Conservation (phyloP, 495 filamentous ascomycete genomes). For the Lepraria neglecta region DNA sequence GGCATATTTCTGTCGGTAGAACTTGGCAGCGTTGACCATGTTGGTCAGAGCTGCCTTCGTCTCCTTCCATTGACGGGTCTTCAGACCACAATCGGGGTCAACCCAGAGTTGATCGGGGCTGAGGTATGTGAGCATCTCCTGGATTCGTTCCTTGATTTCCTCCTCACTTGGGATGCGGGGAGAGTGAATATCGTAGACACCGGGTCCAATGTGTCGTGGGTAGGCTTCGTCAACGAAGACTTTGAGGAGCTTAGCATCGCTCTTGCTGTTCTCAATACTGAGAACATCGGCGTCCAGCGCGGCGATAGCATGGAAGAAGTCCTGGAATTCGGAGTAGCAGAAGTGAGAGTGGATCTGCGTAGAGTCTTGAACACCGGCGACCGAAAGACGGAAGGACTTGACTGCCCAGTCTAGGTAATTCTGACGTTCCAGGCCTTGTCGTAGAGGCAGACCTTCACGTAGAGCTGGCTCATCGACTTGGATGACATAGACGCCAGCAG, state of each 20-base stretch:
- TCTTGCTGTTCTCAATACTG: constrained; percentile 99
- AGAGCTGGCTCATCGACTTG: constrained; percentile 99
- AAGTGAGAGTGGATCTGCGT: constrained; percentile 99
- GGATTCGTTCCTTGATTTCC: constrained; percentile 94
- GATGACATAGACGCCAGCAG: constrained; percentile 92
- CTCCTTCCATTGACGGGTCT: constrained; percentile 96
- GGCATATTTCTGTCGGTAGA: constrained; percentile 81
- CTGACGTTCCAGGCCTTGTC: constrained; percentile 82
- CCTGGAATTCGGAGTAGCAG: constrained; percentile 99
- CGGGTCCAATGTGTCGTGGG: constrained; percentile 94
- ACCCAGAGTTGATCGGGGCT: constrained; percentile 95
- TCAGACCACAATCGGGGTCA: constrained; percentile 97
- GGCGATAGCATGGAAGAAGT: constrained; percentile 99
- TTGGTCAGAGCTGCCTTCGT: constrained; percentile 86
- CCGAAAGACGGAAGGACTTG: constrained; percentile 90
- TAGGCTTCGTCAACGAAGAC: constrained; percentile 97
- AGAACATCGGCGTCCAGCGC: constrained; percentile 97
- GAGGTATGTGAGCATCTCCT: constrained; percentile 94
- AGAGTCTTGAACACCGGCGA: constrained; percentile 79
- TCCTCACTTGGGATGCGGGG: constrained; percentile 90
- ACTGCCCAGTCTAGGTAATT: constrained; percentile 96
- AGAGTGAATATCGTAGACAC: constrained; percentile 99
- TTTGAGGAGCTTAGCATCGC: constrained; percentile 95
- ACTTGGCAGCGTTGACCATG: constrained; percentile 95
- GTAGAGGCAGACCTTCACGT: constrained; percentile 96